Base-by-base conservation (phyloP, 768 basidiomycete species). In the Lentinula edodes region DNA sequence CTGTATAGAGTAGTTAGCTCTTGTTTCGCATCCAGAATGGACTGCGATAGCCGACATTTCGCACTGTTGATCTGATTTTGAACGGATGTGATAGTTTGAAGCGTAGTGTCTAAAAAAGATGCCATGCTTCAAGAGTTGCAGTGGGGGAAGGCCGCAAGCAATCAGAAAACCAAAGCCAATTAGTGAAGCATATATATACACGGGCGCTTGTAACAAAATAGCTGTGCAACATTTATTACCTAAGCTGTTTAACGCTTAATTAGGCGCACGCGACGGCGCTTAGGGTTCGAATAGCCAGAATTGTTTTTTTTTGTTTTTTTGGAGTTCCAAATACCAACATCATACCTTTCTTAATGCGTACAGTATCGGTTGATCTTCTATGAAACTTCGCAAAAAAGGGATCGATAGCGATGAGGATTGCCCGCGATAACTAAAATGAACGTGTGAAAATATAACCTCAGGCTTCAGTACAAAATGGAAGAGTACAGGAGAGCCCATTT, bases 41-140 rank as follows among this genome's bases (percentile, higher is more conserved):
- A 76, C 72, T 83, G 78, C 0, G 83, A 78, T 35, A 91, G 82
- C 43, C 78, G 76, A 9, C 75, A 74, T 66, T 90, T 83, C 5
- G 83, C 86, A 0, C 69, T 69, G 39, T 73, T 69, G 65, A 91
- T 88, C 68, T 78, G 34, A 38, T 16, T 3, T 16, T 38, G n/a
- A 2, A 52, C 32, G 3, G 8, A 16, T n/a, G 35, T 16, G 52
- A 52, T 52, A 12, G 38, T 35, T 18, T 52, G 52, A 8, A 52
- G 35, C 16, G 52, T 32, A 6, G 28, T 8, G 28, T 28, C 52
- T 6, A 53, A 10, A 12, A 16, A 39, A n/a, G 38, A n/a, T 15
- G 53, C 38, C 53, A 55, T 55, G 18, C 16, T 15, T 16, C 13
- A n/a, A 43, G 1, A 6, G 42, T 43, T 7, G 42, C 42, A 43